phyloP scores from a whole-genome alignment of 192 early-diverging fungal species.

The Physocladia obscura region DNA sequence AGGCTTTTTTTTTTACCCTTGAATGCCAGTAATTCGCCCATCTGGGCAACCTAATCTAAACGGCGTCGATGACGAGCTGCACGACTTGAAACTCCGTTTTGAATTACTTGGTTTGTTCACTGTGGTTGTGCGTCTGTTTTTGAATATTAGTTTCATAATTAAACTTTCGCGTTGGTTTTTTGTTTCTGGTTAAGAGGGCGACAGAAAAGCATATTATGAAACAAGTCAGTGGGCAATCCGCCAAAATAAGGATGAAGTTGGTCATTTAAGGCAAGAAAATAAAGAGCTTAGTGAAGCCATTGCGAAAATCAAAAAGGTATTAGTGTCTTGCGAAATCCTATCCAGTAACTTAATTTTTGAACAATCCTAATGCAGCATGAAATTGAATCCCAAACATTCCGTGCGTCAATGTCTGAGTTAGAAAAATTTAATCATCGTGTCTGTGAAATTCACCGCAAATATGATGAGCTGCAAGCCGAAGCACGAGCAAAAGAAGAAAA shows the following conservation, averaged over 20 bases:
- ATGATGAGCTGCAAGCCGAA: conserved; percentile 59
- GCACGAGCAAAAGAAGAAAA: conserved; percentile 48
- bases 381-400: conserved; percentile 34
- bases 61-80: conserved; percentile 60
- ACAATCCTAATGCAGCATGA: conserved; percentile 29
- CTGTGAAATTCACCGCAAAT: conserved; percentile 59
- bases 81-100: conserved; percentile 63
- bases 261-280: conserved; percentile 45
- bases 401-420: conserved; percentile 52
- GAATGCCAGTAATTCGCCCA: conserved; percentile 39
- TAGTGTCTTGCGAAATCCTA: not conserved
- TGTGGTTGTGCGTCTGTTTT: not conserved
- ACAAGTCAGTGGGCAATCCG: conserved; percentile 63
- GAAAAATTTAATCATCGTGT: conserved; percentile 62
- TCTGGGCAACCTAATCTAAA: conserved; percentile 5
- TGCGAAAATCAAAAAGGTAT: conserved; percentile 59
- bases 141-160: conserved; percentile 20
- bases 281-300: conserved; percentile 59
- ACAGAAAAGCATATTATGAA: conserved; percentile 66
- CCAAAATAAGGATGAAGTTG: conserved; percentile 65
- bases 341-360: not conserved
- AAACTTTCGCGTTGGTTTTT: not conserved
- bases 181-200: conserved; percentile 64
- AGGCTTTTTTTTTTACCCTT: not conserved
- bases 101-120: conserved; percentile 53